Evolutionary conservation across 441 rosid genomes (phyloP), one percentile per base, ranked within the genome.

Genomic region (Adansonia gregorii): DNA sequence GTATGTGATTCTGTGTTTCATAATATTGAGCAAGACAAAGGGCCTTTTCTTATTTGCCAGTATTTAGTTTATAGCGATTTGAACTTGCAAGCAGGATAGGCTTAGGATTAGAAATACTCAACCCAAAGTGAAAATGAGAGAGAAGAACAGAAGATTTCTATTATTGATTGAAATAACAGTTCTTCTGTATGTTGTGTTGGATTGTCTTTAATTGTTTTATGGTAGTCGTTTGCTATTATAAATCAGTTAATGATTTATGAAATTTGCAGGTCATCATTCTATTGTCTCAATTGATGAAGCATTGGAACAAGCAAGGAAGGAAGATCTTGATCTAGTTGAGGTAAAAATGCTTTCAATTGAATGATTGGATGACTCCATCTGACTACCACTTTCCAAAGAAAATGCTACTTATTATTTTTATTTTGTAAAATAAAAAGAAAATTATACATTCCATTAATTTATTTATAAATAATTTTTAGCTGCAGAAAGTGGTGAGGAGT

Each of bases 301-400:
- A 12, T 66, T 87, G n/a, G 74, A 75, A 22, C 84, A 55, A 51
- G 91, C 95, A 12, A 81, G 72, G 82, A 73, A 73, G 59, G 85
- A 80, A 14, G 54, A 85, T 39, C 84, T 86, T 65, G 95, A 91
- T 80, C 81, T 91, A 66, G 93, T 91, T 65, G 90, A 87, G 91
- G 95, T 91, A 80, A 75, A 52, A 54, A 7, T 27, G 35, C 76
- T 58, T 55, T 43, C 9, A 24, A 24, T 73, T 41, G 43, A 1
- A 0, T 45, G 8, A 48, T 61, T 11, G 12, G 35, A 64, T 71
- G 43, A 9, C 12, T 65, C 3, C 15, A 35, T 31, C 52, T 58
- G n/a, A 6, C 48, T 52, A 14, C 14, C 41, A 0, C 22, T 64
- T 58, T 15, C 1, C 0, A 2, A 14, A 52, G 11, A 52, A 74